Evolutionary conservation across 2,329 filamentous ascomycete species (phyloP), one percentile per base, ranked within the genome.

Genomic region (Hypomyces perniciosus): DNA sequence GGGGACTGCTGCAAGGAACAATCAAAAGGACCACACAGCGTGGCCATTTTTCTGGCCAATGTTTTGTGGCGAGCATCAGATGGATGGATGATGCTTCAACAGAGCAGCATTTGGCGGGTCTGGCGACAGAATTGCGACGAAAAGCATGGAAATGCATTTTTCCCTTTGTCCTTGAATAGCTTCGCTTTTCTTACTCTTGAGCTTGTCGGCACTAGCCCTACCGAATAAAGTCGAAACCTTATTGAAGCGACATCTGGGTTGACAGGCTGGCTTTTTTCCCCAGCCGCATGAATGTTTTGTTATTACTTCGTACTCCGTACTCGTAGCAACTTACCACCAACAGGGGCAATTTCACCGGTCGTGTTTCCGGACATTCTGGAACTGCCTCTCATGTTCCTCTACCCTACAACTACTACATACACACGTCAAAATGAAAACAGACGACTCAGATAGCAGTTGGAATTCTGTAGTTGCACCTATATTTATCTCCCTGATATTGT

Each of bases 1-100:
- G 39, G 49, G 43, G 41, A 50, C 30, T 46, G 49, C 46, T 41
- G 49, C 49, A 51, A 51, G 49, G 49, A 51, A 51, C 49, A 46
- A 51, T 47, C 39, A 37, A 29, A 43, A 31, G 38, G 38, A 38
- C 35, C 35, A n/a, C 30, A 26, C 40, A 8, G 39, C 39, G 39
- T 12, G 13, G 13, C 13, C 27, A 20, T 28, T 42, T 42, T 42
- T 28, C 9, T 28, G 33, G 41, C 42, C 41, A 40, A 45, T 33
- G 42, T 37, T 45, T 20, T 20, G 20, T 20, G 20, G 20, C 20
- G 20, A 20, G 20, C 20, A 20, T 20, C 20, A 20, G 20, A 20
- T 20, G 20, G 20, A 20, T 20, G 20, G 20, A 20, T 20, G 20
- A 20, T 20, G 20, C 20, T 20, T 20, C 20, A 20, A 20, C 20